Conservation (phyloP, 192 early-diverging fungal species). For the Rhizoclosmatium globosum region DNA sequence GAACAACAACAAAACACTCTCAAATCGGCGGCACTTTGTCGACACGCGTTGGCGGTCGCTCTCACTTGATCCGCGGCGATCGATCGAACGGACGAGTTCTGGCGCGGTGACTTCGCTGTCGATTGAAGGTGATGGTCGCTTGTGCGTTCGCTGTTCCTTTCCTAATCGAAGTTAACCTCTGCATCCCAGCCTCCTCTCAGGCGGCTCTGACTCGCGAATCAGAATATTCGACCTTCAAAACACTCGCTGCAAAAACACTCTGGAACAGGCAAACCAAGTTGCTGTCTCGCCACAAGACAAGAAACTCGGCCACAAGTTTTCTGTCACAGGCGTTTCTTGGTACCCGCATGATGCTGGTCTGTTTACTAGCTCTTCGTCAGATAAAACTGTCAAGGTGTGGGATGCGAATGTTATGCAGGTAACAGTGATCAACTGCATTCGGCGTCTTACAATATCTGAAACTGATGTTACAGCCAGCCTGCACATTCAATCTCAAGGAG, state of each 20-base stretch:
- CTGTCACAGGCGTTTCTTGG: slow-evolving; percentile 79
- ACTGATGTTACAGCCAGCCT: slow-evolving; percentile 53
- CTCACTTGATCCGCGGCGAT: neutral
- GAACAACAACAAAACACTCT: neutral
- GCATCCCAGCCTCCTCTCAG: slow-evolving; percentile 65
- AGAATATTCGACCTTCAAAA: slow-evolving; percentile 63
- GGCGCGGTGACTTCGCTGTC: neutral
- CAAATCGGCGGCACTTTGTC: neutral
- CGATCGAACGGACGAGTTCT: neutral
- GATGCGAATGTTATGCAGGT: slow-evolving; percentile 79
- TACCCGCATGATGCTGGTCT: slow-evolving; percentile 86
- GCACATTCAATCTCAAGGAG: slow-evolving; percentile 72
- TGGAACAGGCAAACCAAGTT: slow-evolving; percentile 7
- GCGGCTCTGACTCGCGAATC: slow-evolving; percentile 65
- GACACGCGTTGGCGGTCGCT: neutral
- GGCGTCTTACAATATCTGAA: slow-evolving; percentile 25
- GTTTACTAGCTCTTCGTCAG: slow-evolving; percentile 82
- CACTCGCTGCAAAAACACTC: slow-evolving; percentile 35
- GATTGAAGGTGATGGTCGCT: neutral
- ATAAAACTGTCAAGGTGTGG: slow-evolving; percentile 81
- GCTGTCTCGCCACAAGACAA: slow-evolving; percentile 7
- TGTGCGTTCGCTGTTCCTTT: neutral
- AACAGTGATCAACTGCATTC: slow-evolving; percentile 17
- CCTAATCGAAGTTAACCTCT: neutral
- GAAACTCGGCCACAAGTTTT: slow-evolving; percentile 65